phyloP scores from a whole-genome alignment of 441 rosid species.

The Biscutella laevigata region DNA sequence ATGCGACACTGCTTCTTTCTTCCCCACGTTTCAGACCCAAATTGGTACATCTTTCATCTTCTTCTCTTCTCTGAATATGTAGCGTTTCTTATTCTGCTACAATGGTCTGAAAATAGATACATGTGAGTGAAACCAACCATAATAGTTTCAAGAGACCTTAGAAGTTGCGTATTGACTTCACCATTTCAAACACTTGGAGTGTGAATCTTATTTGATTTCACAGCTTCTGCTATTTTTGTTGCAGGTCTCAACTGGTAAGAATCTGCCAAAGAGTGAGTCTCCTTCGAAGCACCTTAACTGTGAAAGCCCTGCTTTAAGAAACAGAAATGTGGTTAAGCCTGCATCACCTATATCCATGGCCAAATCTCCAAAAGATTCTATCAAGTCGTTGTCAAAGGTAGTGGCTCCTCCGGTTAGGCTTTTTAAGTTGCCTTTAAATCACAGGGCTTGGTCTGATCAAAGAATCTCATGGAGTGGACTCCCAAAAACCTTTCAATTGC shows the following conservation, averaged over 20 bases:
- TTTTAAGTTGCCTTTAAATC: constrained; percentile 27
- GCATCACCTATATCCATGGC: constrained; percentile 12
- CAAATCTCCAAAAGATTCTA: constrained; percentile 22
- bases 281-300: constrained; percentile 21
- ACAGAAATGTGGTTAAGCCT: constrained; percentile 19
- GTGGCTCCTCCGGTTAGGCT: constrained; percentile 19
- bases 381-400: constrained; percentile 20
- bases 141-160: not conserved
- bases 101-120: constrained; percentile 4
- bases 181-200: not conserved
- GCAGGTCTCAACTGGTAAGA: constrained; percentile 26
- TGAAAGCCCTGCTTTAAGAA: constrained; percentile 22
- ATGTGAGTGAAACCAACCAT: not conserved
- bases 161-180: not conserved
- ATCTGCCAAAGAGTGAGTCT: constrained; percentile 20
- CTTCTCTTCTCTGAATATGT: not conserved
- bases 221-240: not conserved
- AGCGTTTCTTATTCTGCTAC: not conserved
- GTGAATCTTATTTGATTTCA: not conserved
- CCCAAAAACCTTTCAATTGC: constrained; percentile 27
- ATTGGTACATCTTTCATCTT: constrained; percentile 10
- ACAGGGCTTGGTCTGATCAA: constrained; percentile 27
- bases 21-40: constrained; percentile 22
- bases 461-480: constrained; percentile 30
- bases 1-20: constrained; percentile 10